Evolutionary conservation across 1,139 yeast species (phyloP).

Genomic region (Diutina ranongensis): DNA sequence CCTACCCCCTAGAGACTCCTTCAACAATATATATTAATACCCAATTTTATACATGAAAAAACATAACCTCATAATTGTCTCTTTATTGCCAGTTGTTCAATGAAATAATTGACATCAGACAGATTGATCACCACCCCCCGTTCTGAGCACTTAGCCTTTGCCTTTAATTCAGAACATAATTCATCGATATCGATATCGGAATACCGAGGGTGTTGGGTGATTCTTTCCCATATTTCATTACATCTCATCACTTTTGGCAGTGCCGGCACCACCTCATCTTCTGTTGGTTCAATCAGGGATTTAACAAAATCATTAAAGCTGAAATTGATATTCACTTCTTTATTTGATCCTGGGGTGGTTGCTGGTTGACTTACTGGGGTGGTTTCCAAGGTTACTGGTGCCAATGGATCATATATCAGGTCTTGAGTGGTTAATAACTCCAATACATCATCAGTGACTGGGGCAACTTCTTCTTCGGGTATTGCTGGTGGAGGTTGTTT

Average conservation of each 20-base stretch:
- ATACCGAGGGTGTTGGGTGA: conserved; percentile 87
- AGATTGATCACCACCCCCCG: conserved; percentile 79
- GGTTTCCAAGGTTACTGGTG: background rate
- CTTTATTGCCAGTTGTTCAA: conserved; percentile 18
- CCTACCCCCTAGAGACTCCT: no score
- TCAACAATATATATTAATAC: no score
- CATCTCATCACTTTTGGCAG: conserved; percentile 37
- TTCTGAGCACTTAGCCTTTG: conserved; percentile 94
- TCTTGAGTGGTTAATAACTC: conserved; percentile 45
- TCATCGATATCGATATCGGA: conserved; percentile 91
- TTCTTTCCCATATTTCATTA: conserved; percentile 93
- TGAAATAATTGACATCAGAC: conserved; percentile 59
- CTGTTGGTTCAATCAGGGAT: conserved; percentile 11
- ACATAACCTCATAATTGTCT: background rate
- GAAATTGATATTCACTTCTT: conserved; percentile 17
- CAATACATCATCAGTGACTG: conserved; percentile 18
- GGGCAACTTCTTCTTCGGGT: background rate
- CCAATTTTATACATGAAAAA: background rate
- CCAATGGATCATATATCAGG: conserved; percentile 55
- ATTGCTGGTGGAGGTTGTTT: conserved; percentile 9
- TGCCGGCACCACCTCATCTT: conserved; percentile 7
- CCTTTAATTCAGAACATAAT: conserved; percentile 73
- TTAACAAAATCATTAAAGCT: conserved; percentile 29
- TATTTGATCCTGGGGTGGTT: background rate
- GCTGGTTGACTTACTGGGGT: background rate